Base-by-base conservation (phyloP, 306 rosid species). In the Gastrolobium bilobum region DNA sequence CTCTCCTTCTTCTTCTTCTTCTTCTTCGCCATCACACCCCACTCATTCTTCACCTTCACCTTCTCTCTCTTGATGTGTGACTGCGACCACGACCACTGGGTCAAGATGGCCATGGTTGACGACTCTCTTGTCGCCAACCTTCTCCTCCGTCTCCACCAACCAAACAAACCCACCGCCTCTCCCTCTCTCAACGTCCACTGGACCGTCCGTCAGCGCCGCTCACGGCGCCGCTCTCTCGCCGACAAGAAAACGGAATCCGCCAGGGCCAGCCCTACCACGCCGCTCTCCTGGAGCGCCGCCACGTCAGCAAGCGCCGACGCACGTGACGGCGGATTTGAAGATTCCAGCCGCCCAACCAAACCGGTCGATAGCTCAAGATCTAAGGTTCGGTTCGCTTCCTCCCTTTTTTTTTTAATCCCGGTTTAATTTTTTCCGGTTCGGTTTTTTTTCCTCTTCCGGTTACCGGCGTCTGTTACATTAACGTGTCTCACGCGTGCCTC, bases 211-310 rank as follows among this genome's bases (percentile, higher is more conserved):
- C 91, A 93, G 78, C 90, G 78, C 48, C 92, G 98, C 4, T 81
- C 95, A 8, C 83, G 62, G 75, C 1, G 3, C 2, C 76, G 78
- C 34, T 37, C 68, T 67, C 61, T 76, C 2, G 59, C 44, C 2
- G 46, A 26, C 53, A 83, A 56, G 62, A 83, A 81, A 79, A 30
- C 56, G 4, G 79, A 87, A 38, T 51, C 80, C 0, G 63, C 82
- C 0, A 69, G 94, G 15, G 87, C 89, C 10, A 93, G 97, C 37
- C 98, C 98, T 0, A 89, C 92, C 35, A 93, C 98, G 34, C 98
- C 98, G 5, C 94, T 93, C 11, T 84, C 97, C 4, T 91, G 90
- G 91, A 87, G 86, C 79, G 87, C 86, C 35, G 85, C 80, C 82
- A 87, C 94, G 54, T 89, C 97, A 0, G 68, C 68, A 9, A 84